A percentile compares a stretch with the other conserved stretches of the same genome.
These are phyloP conservation scores for Vittaforma corneae DNA, from an alignment of 371 early-diverging fungal species.

Conservation along the genomic window DNA sequence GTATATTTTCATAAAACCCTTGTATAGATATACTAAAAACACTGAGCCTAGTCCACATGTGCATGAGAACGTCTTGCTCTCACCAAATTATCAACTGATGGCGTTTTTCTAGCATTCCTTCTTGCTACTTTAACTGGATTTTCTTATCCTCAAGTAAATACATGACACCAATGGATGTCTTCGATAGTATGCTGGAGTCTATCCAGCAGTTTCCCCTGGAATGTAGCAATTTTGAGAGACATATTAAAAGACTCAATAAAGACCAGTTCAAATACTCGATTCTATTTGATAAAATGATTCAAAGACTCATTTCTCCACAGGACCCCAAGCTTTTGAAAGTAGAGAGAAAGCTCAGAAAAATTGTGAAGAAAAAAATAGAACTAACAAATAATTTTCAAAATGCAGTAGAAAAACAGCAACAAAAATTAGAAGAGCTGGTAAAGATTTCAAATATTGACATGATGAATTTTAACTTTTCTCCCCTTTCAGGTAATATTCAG, in stretches of 20 bases:
- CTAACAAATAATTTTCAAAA: background rate
- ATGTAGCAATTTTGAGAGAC: constrained; percentile 20
- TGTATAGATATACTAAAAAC: too few relatives aligned
- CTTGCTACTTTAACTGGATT: too few relatives aligned
- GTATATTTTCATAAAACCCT: too few relatives aligned
- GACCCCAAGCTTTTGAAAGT: constrained; percentile 14
- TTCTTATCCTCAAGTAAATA: too few relatives aligned
- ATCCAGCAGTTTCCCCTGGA: constrained; percentile 47
- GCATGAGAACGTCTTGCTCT: too few relatives aligned
- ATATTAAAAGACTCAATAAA: constrained; percentile 11
- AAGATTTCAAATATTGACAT: too few relatives aligned
- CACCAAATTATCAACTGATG: too few relatives aligned
- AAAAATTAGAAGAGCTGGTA: background rate
- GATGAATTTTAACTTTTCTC: too few relatives aligned
- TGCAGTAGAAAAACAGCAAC: background rate
- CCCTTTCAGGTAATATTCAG: background rate
- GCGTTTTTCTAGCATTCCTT: too few relatives aligned
- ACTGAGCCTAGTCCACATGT: too few relatives aligned
- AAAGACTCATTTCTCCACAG: constrained; percentile 10
- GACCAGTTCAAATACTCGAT: constrained; percentile 3
- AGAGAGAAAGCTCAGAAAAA: constrained; percentile 3
- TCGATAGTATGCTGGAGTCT: constrained; percentile 36
- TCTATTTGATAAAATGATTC: constrained; percentile 12
- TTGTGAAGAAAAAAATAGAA: background rate
- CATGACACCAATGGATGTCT: constrained; percentile 36